These are phyloP conservation scores for Pseudotsuga menziesii DNA, from an alignment of 75 land plant genomes.

Conservation along the genomic window DNA sequence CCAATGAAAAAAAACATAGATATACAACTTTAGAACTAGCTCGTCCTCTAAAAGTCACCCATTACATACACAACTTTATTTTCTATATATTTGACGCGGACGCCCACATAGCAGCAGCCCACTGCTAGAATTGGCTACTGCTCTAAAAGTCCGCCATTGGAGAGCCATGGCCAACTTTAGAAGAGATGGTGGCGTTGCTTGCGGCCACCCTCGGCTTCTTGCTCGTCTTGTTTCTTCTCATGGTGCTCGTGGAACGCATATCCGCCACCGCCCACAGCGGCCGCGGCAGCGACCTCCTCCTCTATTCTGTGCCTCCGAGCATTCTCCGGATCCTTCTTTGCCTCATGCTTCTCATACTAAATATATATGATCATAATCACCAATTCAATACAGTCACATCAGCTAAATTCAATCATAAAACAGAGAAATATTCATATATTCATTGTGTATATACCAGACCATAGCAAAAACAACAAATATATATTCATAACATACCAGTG, in stretches of 20 bases:
- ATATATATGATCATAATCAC: not conserved
- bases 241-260: slow-evolving; percentile 31
- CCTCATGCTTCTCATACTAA: slow-evolving; percentile 27
- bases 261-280: slow-evolving; percentile 23
- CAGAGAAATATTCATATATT: not conserved
- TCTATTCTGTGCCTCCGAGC: slow-evolving; percentile 27
- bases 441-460: too few relatives aligned
- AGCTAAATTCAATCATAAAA: not conserved
- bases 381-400: not conserved
- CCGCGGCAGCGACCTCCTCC: slow-evolving; percentile 23
- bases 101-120: too few relatives aligned
- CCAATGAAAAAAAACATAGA: too few relatives aligned
- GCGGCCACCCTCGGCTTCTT: slow-evolving; percentile 4
- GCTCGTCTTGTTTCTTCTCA: slow-evolving; percentile 17
- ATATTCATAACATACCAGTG: slow-evolving; percentile 15
- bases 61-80: too few relatives aligned
- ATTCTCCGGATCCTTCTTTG: slow-evolving; percentile 32
- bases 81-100: too few relatives aligned
- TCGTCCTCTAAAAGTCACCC: too few relatives aligned
- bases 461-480: not conserved
- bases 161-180: not conserved
- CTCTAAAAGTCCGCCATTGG: too few relatives aligned
- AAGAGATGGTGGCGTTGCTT: not conserved
- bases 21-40: too few relatives aligned
- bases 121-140: too few relatives aligned